Evolutionary conservation across 2,329 filamentous ascomycete genomes (phyloP).

Genomic region (Colletotrichum incanum): DNA sequence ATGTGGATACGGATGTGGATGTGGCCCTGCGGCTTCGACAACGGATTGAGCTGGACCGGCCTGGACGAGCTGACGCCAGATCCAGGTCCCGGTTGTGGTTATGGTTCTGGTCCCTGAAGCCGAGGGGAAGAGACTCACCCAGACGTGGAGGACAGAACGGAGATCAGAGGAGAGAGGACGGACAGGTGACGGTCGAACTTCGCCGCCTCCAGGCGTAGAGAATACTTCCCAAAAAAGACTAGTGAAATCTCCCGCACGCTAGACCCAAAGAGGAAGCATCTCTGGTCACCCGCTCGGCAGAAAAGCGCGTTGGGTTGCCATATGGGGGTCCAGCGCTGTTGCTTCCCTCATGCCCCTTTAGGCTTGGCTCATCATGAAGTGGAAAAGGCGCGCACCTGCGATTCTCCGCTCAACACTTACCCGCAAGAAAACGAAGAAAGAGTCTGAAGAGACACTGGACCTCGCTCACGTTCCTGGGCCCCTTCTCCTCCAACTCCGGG

Average conservation of each 20-base stretch:
- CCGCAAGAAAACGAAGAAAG: slow-evolving; percentile 1
- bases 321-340: slow-evolving; percentile 23
- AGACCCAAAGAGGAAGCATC: neutral
- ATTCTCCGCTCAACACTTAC: neutral
- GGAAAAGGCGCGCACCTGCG: neutral
- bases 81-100: slow-evolving; percentile 11
- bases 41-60: slow-evolving; percentile 31
- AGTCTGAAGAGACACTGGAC: neutral
- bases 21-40: neutral
- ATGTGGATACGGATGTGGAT: too few species aligned
- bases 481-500: slow-evolving; percentile 3
- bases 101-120: slow-evolving; percentile 21
- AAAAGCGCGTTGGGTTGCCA: slow-evolving; percentile 26
- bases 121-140: neutral
- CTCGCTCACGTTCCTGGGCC: slow-evolving; percentile 12
- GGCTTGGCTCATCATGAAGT: slow-evolving; percentile 2
- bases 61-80: slow-evolving; percentile 26
- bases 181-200: slow-evolving; percentile 34
- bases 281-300: slow-evolving; percentile 27
- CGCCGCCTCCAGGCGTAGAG: neutral
- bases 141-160: slow-evolving; percentile 22
- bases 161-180: slow-evolving; percentile 18
- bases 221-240: neutral
- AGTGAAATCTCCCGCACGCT: accelerated
- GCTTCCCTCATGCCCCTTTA: slow-evolving; percentile 8